A percentile compares a stretch with the other conserved stretches of the same genome.
phyloP scores from a whole-genome alignment of 352 stramenopile genomes.

The Globisporangium solare region DNA sequence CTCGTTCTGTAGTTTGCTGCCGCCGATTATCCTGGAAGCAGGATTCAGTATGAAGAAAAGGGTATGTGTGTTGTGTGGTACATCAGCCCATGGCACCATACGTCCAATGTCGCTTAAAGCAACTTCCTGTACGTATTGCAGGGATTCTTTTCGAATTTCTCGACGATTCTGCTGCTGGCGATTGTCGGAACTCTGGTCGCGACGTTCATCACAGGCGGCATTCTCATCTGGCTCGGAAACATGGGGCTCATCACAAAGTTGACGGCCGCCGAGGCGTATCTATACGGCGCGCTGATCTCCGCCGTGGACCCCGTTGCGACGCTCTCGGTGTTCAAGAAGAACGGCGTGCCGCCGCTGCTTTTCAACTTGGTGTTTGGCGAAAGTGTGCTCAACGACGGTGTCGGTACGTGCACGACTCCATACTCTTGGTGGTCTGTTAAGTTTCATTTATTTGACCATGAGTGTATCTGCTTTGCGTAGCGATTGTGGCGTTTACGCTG shows the following conservation, averaged over 20 bases:
- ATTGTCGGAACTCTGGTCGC: conserved; percentile 76
- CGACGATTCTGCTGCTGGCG: conserved; percentile 78
- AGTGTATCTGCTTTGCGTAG: conserved; percentile 19
- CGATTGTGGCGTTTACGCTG: conserved; percentile 79
- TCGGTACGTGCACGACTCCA: conserved; percentile 63
- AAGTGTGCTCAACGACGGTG: conserved; percentile 93
- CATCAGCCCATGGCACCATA: neutral
- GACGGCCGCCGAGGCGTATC: conserved; percentile 83
- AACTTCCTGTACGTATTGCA: conserved; percentile 15
- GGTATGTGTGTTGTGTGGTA: conserved; percentile 26
- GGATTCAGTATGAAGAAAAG: conserved; percentile 88
- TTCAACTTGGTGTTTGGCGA: conserved; percentile 97
- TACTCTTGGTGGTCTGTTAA: conserved; percentile 2
- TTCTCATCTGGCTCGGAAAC: conserved; percentile 71
- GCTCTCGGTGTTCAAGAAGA: conserved; percentile 92
- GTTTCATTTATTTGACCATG: neutral
- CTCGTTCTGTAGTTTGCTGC: conserved; percentile 33
- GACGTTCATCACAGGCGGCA: conserved; percentile 75
- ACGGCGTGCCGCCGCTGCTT: conserved; percentile 76
- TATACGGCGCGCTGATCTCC: conserved; percentile 92
- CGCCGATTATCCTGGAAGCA: conserved; percentile 82
- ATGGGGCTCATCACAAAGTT: conserved; percentile 72
- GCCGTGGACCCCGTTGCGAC: conserved; percentile 93
- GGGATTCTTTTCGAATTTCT: conserved; percentile 88
- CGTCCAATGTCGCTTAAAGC: neutral